Evolutionary conservation across 225 moss, liverwort and hornwort species (phyloP), one percentile per base, ranked within the genome.

Genomic region (Climacium dendroides): DNA sequence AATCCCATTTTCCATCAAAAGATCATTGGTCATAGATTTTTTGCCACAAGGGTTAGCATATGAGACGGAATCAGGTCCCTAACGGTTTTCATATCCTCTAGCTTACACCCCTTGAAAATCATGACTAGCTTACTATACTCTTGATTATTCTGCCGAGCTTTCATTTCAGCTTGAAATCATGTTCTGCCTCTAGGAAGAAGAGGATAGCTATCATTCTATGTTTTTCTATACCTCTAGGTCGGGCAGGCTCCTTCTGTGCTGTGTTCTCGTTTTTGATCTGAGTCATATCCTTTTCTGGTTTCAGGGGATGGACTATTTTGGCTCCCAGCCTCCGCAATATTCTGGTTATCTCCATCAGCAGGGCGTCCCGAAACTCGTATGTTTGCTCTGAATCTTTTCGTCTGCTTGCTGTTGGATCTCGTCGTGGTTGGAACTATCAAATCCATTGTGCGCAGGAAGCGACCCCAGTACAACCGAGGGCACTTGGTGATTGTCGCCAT

Each of bases 221-320:
- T 70, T 66, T 76, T 80, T 41, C 39, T n/a, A 23, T 37, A 23
- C 29, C 37, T 74, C 43, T 53, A 32, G 53, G 14, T 84, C 48
- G 17, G 37, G 78, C 24, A 3, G 77, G 17, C 78, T 57, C 16
- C 55, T 55, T 79, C 63, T 53, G 30, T n/a, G 35, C 17, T 79
- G 45, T 45, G 45, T 45, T 19, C 66, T 74, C 65, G 34, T 74
- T 80, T 47, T 47, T 19, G 88, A 53, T 81, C 82, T 87, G 47
- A 87, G 55, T 69, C 57, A 3, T 26, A n/a, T 3, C 12, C 39
- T 87, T 62, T 30, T 67, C 23, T 47, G 87, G 41, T 88, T 78
- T 62, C 91, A 93, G 93, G 96, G 22, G 98, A 98, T 86, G 98
- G 97, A 3, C 89, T 95, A 48, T 90, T 95, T 80, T 96, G 93